Conservation (phyloP, 768 basidiomycete species). For the Lactarius quietus region DNA sequence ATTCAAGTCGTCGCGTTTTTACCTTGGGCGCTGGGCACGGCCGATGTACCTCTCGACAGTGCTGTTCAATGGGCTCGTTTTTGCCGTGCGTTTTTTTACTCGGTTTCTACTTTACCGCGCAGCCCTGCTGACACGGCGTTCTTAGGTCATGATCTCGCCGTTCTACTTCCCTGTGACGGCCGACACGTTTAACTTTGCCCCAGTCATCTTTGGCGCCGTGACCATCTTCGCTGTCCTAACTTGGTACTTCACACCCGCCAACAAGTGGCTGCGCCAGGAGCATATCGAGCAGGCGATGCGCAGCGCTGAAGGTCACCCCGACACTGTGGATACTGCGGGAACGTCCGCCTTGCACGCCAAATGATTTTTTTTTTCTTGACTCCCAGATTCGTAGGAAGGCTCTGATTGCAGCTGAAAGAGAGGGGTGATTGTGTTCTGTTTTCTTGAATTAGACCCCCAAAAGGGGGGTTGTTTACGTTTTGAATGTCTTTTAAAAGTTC, state of each 20-base stretch:
- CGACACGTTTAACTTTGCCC: conserved; percentile 78
- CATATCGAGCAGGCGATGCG: conserved; percentile 51
- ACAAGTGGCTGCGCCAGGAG: conserved; percentile 74
- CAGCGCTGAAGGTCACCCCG: conserved; percentile 23
- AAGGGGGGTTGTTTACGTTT: background rate
- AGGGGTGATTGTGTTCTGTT: background rate
- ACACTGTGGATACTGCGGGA: background rate
- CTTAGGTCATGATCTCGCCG: conserved; percentile 77
- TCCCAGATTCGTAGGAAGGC: background rate
- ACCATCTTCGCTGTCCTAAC: conserved; percentile 72
- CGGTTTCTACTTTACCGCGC: background rate
- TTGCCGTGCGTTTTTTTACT: conserved; percentile 54
- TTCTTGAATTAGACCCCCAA: conserved; percentile 4
- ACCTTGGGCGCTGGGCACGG: conserved; percentile 59
- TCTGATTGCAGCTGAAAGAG: background rate
- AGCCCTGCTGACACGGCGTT: conserved; percentile 8
- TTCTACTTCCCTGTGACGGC: conserved; percentile 82
- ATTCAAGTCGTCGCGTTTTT: conserved; percentile 73
- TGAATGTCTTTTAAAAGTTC: background rate
- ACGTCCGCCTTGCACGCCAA: background rate
- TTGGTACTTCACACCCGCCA: conserved; percentile 77
- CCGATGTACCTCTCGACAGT: conserved; percentile 66
- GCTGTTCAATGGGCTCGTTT: conserved; percentile 70
- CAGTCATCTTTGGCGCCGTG: conserved; percentile 74
- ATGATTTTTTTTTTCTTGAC: background rate